Percentiles rank a stretch among this genome's conserved stretches.
phyloP scores from a whole-genome alignment of 441 rosid genomes.

The Erodium chrysanthum region DNA sequence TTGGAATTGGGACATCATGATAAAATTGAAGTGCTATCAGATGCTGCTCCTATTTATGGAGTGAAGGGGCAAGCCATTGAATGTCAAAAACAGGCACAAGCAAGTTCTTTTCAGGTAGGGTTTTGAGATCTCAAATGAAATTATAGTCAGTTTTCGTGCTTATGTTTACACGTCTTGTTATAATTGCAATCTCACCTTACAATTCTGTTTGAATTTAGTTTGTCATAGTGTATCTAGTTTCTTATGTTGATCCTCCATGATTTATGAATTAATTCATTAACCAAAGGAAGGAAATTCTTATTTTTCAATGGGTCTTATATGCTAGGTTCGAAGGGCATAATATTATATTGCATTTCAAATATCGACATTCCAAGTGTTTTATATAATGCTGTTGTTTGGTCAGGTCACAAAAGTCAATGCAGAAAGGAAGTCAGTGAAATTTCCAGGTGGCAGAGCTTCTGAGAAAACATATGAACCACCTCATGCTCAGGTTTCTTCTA shows the following conservation, averaged over 20 bases:
- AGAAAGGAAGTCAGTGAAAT: constrained; percentile 35
- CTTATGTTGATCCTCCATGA: not conserved
- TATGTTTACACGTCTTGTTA: constrained; percentile 3
- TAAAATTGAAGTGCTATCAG: constrained; percentile 23
- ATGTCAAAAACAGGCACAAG: constrained; percentile 23
- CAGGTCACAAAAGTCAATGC: constrained; percentile 43
- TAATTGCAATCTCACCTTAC: not conserved
- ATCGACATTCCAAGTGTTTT: constrained; percentile 16
- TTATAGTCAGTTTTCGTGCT: not conserved
- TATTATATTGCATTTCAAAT: not conserved
- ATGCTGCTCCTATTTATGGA: constrained; percentile 30
- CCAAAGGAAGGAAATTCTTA: not conserved
- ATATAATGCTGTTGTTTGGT: constrained; percentile 14
- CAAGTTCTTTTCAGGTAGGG: constrained; percentile 37
- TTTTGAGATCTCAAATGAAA: constrained; percentile 10
- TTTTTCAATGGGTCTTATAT: not conserved
- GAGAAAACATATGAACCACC: constrained; percentile 71
- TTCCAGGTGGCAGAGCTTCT: constrained; percentile 25
- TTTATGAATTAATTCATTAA: not conserved
- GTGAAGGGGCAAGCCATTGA: constrained; percentile 30
- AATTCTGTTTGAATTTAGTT: not conserved
- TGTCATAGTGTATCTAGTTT: not conserved
- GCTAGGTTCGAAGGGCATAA: not conserved
- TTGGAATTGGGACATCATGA: constrained; percentile 23
- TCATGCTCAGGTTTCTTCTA: constrained; percentile 69